Conservation (phyloP, 148 eudicot species). For the Dysphania ambrosioides region DNA sequence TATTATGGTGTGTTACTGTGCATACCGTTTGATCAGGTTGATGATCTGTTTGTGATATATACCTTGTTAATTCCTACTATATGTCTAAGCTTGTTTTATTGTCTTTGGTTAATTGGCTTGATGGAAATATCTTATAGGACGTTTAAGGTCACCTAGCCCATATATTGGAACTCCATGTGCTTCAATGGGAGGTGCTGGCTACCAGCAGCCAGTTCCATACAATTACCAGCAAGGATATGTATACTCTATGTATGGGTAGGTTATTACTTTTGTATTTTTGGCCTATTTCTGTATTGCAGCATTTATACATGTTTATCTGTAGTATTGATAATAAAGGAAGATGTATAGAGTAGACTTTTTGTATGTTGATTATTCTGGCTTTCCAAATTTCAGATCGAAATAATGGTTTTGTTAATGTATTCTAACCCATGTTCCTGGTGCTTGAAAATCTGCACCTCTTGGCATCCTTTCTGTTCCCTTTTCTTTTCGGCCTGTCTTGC, state of each 20-base stretch:
- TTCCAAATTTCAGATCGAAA: neutral
- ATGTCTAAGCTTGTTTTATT: neutral
- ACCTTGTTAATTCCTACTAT: neutral
- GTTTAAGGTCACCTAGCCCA: constrained; percentile 58
- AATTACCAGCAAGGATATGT: constrained; percentile 73
- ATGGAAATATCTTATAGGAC: constrained; percentile 45
- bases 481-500: neutral
- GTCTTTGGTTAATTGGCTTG: constrained; percentile 4
- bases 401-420: neutral
- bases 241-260: constrained; percentile 80
- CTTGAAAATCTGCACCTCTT: neutral
- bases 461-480: neutral
- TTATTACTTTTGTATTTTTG: neutral
- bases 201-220: constrained; percentile 75
- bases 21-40: neutral
- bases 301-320: constrained; percentile 1
- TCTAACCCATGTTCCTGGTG: neutral
- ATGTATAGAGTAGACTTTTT: neutral
- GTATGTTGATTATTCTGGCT: neutral
- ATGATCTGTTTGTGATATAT: neutral
- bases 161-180: constrained; percentile 62
- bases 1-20: neutral
- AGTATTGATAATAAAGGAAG: neutral
- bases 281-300: neutral
- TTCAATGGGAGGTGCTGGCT: constrained; percentile 60